Conservation (phyloP, 352 stramenopile genomes). For the Phytopythium chamaehyphon region DNA sequence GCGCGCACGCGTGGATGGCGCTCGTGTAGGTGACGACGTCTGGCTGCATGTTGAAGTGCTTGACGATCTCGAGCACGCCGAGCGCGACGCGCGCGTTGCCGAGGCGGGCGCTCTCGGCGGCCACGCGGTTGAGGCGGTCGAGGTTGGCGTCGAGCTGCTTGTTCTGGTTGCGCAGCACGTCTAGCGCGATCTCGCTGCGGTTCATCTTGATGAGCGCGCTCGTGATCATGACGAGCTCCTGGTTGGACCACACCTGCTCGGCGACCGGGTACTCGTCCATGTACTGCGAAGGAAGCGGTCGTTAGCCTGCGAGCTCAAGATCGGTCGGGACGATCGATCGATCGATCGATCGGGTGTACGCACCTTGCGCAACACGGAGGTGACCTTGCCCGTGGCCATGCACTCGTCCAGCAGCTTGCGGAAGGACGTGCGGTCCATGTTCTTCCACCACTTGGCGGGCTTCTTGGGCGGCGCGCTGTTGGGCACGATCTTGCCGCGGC, state of each 20-base stretch:
- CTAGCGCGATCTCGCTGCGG: conserved; percentile 45
- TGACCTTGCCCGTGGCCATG: conserved; percentile 49
- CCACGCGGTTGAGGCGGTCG: conserved; percentile 58
- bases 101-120: conserved; percentile 57
- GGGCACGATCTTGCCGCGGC: background rate
- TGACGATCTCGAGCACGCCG: conserved; percentile 65
- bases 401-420: conserved; percentile 52
- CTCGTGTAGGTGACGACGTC: conserved; percentile 80
- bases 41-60: conserved; percentile 55
- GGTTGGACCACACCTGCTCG: conserved; percentile 54
- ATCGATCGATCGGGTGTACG: background rate
- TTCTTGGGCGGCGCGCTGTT: conserved; percentile 8
- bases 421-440: conserved; percentile 63
- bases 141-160: conserved; percentile 32
- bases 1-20: conserved; percentile 75
- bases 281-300: conserved; percentile 44
- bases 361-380: conserved; percentile 49
- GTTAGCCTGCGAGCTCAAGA: too few relatives aligned
- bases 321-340: too few relatives aligned
- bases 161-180: conserved; percentile 63
- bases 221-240: conserved; percentile 76
- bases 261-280: conserved; percentile 67
- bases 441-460: conserved; percentile 35
- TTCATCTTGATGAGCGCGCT: conserved; percentile 74
- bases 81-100: conserved; percentile 63